These are phyloP conservation scores for Neotropicomus parvogracilis DNA, from an alignment of 1,284 basidiomycete genomes.

Conservation along the genomic window DNA sequence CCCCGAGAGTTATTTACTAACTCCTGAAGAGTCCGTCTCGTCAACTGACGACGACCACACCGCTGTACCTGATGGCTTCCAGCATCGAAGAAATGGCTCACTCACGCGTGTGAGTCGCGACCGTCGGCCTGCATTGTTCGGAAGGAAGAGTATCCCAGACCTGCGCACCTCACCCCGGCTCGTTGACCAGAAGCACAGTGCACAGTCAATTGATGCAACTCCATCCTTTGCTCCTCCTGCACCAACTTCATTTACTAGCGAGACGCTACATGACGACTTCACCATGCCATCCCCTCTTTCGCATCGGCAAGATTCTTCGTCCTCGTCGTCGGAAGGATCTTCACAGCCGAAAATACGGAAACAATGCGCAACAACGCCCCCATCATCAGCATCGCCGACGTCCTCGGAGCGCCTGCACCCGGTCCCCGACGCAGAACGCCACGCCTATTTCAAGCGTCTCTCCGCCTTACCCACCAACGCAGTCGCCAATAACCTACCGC, in stretches of 20 bases:
- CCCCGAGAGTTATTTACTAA: conserved; percentile 56
- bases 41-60: conserved; percentile 38
- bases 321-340: conserved; percentile 32
- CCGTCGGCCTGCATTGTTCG: conserved; percentile 41
- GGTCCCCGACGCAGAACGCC: conserved; percentile 76
- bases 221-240: conserved; percentile 8
- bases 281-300: conserved; percentile 42
- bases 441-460: conserved; percentile 90
- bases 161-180: conserved; percentile 55
- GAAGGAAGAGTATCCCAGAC: conserved; percentile 88
- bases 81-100: conserved; percentile 59
- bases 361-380: conserved; percentile 37
- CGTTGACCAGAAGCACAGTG: conserved; percentile 31
- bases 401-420: conserved; percentile 42
- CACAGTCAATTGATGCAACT: conserved; percentile 24
- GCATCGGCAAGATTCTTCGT: conserved; percentile 45
- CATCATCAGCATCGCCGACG: conserved; percentile 44
- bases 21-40: conserved; percentile 51
- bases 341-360: conserved; percentile 26
- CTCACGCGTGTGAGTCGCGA: conserved; percentile 42
- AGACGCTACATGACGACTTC: conserved; percentile 36
- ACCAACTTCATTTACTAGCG: conserved; percentile 20
- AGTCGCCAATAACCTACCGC: conserved; percentile 70
- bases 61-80: conserved; percentile 29
- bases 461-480: conserved; percentile 64